Evolutionary conservation across 139 green algal species (phyloP).

Genomic region (Picochlorum sp.): DNA sequence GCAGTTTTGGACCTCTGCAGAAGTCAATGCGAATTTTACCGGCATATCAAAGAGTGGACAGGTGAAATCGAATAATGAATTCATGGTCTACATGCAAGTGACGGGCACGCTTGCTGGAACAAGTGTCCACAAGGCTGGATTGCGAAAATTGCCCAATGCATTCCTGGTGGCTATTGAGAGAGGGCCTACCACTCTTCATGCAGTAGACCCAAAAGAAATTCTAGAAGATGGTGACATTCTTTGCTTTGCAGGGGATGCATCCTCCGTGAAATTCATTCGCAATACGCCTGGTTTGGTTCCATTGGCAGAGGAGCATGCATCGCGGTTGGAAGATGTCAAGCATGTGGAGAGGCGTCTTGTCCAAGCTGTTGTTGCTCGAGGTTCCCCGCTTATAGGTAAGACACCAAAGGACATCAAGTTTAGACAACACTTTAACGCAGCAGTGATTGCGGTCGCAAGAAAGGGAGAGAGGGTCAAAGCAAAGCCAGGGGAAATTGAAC

Average conservation of each 20-base stretch:
- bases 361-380: conserved; percentile 48
- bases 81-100: conserved; percentile 31
- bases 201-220: conserved; percentile 36
- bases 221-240: conserved; percentile 56
- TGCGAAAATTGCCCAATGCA: conserved; percentile 32
- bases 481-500: conserved; percentile 42
- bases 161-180: conserved; percentile 58
- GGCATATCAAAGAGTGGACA: conserved; percentile 19
- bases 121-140: conserved; percentile 26
- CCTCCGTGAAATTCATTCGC: conserved; percentile 39
- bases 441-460: conserved; percentile 67
- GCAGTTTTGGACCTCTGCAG: conserved; percentile 28
- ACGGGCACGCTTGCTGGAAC: conserved; percentile 32
- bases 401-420: conserved; percentile 55
- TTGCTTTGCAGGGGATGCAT: conserved; percentile 57
- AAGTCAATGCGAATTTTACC: conserved; percentile 30
- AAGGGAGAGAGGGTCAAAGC: conserved; percentile 29
- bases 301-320: conserved; percentile 32
- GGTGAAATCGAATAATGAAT: conserved; percentile 30
- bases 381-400: conserved; percentile 31
- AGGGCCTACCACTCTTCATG: conserved; percentile 26
- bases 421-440: conserved; percentile 60
- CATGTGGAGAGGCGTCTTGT: conserved; percentile 33
- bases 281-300: conserved; percentile 48
- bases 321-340: conserved; percentile 16